Conservation (phyloP, 495 filamentous ascomycete species). For the Xylaria telfairii region DNA sequence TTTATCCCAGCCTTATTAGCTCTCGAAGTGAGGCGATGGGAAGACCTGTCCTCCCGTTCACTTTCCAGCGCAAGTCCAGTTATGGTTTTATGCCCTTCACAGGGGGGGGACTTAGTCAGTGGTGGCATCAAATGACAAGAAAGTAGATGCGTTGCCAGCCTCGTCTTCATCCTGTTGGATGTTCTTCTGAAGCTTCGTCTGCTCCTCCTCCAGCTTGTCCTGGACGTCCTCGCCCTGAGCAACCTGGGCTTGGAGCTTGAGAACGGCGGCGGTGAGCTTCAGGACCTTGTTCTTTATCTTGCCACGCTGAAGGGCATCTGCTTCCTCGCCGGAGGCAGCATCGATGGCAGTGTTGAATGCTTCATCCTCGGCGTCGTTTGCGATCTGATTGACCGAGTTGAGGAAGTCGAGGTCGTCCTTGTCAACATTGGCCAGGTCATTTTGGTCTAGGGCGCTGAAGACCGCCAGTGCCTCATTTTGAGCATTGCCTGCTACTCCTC, state of each 20-base stretch:
- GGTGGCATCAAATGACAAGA: slow-evolving; percentile 36
- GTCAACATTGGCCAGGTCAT: slow-evolving; percentile 45
- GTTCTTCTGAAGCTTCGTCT: slow-evolving; percentile 55
- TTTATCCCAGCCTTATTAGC: background rate
- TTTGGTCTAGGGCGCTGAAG: slow-evolving; percentile 42
- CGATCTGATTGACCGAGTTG: slow-evolving; percentile 43
- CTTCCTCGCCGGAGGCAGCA: slow-evolving; percentile 39
- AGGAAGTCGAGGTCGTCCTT: slow-evolving; percentile 49
- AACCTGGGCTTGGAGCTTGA: slow-evolving; percentile 42
- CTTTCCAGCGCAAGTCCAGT: background rate
- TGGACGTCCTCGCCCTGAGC: slow-evolving; percentile 46
- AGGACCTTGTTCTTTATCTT: slow-evolving; percentile 64
- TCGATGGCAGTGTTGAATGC: slow-evolving; percentile 50
- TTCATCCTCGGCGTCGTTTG: slow-evolving; percentile 47
- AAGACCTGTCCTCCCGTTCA: background rate
- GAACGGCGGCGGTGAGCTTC: slow-evolving; percentile 50
- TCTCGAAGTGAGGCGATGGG: background rate
- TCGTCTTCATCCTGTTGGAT: slow-evolving; percentile 48
- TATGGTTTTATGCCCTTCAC: background rate
- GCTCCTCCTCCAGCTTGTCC: slow-evolving; percentile 42
- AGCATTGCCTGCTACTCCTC: slow-evolving; percentile 51
- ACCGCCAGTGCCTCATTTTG: slow-evolving; percentile 46
- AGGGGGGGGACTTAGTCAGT: slow-evolving; percentile 25
- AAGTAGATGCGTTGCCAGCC: slow-evolving; percentile 40
- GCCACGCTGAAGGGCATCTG: slow-evolving; percentile 53